Base-by-base conservation (phyloP, 345 rosid species). In the Euclidium syriacum region DNA sequence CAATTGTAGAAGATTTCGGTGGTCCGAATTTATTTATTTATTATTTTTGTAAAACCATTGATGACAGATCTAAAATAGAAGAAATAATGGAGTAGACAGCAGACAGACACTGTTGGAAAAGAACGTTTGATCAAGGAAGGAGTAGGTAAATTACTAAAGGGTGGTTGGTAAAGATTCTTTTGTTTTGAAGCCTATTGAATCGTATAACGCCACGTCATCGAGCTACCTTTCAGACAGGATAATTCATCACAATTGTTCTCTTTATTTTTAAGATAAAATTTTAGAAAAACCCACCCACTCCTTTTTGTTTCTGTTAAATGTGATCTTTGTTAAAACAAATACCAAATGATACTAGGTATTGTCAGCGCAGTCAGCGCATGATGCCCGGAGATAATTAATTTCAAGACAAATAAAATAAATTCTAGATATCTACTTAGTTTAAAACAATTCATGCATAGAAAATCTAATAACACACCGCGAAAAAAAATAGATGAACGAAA, bases 91-190 rank as follows among this genome's bases (percentile, higher is more conserved):
- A 58, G 16, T n/a, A n/a, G n/a, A n/a, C n/a, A n/a, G n/a, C n/a
- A n/a, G n/a, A n/a, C 42, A 48, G 25, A 43, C 54, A 54, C 43
- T 27, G 5, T 22, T 19, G 57, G 67, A 60, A 43, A 41, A 14
- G 8, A 39, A 25, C 50, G 39, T 56, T 51, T 42, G 30, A 33
- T 59, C 33, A 59, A 33, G 24, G 18, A 26, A 18, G 52, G 55
- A 61, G 55, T 61, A 35, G 73, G 73, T 43, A 6, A 22, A n/a
- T n/a, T n/a, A n/a, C n/a, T n/a, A n/a, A 58, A 58, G 33, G 8
- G 67, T 51, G 23, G 67, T 60, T 52, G 73, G 62, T 60, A 22
- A 43, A 34, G 73, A 61, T 61, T 69, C 62, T 32, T 59, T 12
- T 17, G n/a, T 50, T 43, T n/a, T 22, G 1, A 30, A 14, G 1